Percentiles rank a stretch among this genome's conserved stretches.
Conservation (phyloP, 2,329 filamentous ascomycete genomes). For the Diaporthe ampelina region DNA sequence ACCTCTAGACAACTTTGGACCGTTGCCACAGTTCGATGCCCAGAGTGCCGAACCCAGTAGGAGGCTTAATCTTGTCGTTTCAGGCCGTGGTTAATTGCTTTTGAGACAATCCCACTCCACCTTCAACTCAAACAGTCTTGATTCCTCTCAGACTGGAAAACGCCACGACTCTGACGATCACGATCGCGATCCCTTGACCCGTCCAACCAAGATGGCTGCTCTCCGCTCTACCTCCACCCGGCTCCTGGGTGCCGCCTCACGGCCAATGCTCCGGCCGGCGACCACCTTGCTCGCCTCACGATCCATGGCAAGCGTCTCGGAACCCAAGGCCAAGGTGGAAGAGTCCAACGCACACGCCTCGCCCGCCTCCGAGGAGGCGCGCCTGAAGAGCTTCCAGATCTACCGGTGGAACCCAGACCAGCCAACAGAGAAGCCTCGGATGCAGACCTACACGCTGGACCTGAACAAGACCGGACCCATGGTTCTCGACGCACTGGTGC, state of each 20-base stretch:
- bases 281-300: slow-evolving; percentile 55
- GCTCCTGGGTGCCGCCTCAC: slow-evolving; percentile 62
- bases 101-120: not conserved
- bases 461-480: slow-evolving; percentile 99
- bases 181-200: slow-evolving; percentile 15
- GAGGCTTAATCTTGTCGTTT: slow-evolving; percentile 25
- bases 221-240: slow-evolving; percentile 71
- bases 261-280: slow-evolving; percentile 57
- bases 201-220: slow-evolving; percentile 66
- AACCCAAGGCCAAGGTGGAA: slow-evolving; percentile 56
- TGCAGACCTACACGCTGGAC: slow-evolving; percentile 96
- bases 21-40: slow-evolving; percentile 30
- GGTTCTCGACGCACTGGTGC: slow-evolving; percentile 95
- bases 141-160: slow-evolving; percentile 7
- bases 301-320: slow-evolving; percentile 68
- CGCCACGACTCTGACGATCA: slow-evolving; percentile 17
- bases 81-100: not conserved
- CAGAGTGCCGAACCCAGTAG: slow-evolving; percentile 13
- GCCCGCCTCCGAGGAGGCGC: slow-evolving; percentile 73
- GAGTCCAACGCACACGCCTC: slow-evolving; percentile 34
- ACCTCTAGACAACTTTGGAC: slow-evolving; percentile 27
- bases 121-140: no score
- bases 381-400: slow-evolving; percentile 95
- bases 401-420: slow-evolving; percentile 99
- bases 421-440: slow-evolving; percentile 91